Evolutionary conservation across 768 basidiomycete species (phyloP).

Genomic region (Xerocomellus intermedius): DNA sequence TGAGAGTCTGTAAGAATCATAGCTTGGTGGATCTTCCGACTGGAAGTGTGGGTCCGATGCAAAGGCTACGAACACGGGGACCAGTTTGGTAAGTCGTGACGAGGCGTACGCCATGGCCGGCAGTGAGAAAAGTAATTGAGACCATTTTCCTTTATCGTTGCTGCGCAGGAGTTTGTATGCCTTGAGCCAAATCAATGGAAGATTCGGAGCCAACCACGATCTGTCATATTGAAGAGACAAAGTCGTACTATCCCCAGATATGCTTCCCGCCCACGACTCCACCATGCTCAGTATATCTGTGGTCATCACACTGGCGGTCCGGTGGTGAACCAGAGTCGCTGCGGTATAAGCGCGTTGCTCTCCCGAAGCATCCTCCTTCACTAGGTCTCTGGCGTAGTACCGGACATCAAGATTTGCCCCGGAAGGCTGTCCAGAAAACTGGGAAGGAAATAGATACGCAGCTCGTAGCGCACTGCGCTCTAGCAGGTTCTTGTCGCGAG

Average conservation of each 20-base stretch:
- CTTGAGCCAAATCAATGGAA: conserved; percentile 28
- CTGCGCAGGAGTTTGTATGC: conserved; percentile 27
- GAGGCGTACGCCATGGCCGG: conserved; percentile 32
- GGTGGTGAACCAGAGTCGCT: neutral
- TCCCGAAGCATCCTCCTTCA: too few relatives aligned
- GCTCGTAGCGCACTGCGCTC: conserved; percentile 8
- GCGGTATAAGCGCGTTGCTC: too few relatives aligned
- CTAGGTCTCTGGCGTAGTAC: too few relatives aligned
- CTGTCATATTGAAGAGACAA: conserved; percentile 25
- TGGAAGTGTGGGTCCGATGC: conserved; percentile 10
- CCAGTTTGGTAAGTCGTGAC: conserved; percentile 10
- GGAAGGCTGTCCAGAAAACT: conserved; percentile 17
- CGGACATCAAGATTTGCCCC: too few relatives aligned
- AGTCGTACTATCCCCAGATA: neutral
- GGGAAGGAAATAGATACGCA: too few relatives aligned
- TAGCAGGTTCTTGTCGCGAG: conserved; percentile 8
- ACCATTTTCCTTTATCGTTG: conserved; percentile 9
- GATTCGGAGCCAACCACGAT: conserved; percentile 29
- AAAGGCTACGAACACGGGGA: conserved; percentile 23
- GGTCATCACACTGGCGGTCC: neutral
- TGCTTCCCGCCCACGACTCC: conserved; percentile 4
- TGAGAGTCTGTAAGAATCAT: conserved; percentile 7
- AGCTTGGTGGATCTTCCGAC: conserved; percentile 10
- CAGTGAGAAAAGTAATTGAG: conserved; percentile 31
- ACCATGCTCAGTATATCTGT: conserved; percentile 1